Base-by-base conservation (phyloP, 257 asterid genomes). In the Parsonsia alboflavescens region DNA sequence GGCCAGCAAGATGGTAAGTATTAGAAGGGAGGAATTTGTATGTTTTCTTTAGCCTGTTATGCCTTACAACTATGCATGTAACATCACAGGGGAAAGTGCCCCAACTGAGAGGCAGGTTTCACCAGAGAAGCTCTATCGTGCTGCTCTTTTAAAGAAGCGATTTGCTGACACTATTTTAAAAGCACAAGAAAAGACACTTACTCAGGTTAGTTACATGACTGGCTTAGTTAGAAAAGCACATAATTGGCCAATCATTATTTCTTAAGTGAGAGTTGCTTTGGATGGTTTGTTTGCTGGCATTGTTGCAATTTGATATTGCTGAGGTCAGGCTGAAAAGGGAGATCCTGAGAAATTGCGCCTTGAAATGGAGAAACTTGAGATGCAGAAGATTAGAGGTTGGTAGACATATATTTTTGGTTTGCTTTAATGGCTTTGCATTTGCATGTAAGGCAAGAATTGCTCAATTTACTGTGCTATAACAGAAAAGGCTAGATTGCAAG, bases 401-500 rank as follows among this genome's bases (percentile, higher is more conserved):
- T 28, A 30, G 33, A 26, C 33, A 21, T 17, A 26, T 6, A 10
- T 24, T 57, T 2, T 15, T 68, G 50, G 36, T 67, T 44, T 26
- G 21, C 59, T 10, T 3, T 39, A 33, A 6, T 41, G 59, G 7
- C 17, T 62, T 22, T 61, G 44, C 49, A 61, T 41, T 50, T 68
- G 44, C 71, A 30, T 50, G 36, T 45, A 33, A 68, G 49, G 22
- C 52, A 12, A 52, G 16, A 45, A 10, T 42, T 75, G 19, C 21
- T 41, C 5, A 54, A 30, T 59, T 44, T 53, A n/a, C 22, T 41
- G 70, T 48, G 17, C 21, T 33, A 8, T 71, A 62, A 80, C 95
- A 93, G 97, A 91, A 84, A 93, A 83, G 84, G 96, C 97, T 74
- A 84, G 94, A 83, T 75, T 91, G 82, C 97, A 87, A 78, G 97